phyloP scores from a whole-genome alignment of 768 basidiomycete species.

The Epithele typhae region DNA sequence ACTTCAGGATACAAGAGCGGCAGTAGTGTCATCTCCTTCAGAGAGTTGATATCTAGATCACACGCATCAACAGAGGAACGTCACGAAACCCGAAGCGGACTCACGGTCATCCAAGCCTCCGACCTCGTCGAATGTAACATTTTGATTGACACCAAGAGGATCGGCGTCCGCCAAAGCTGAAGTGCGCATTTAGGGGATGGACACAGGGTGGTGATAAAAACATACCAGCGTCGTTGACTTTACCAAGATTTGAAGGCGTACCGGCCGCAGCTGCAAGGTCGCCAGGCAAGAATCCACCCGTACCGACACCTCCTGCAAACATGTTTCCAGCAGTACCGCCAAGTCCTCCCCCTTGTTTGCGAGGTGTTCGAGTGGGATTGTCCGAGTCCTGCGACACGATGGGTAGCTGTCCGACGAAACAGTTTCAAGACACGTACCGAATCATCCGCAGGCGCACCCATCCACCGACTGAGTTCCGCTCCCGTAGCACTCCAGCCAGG shows the following conservation, averaged over 20 bases:
- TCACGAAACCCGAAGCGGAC: slow-evolving; percentile 29
- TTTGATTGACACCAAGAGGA: slow-evolving; percentile 88
- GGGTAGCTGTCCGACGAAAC: neutral
- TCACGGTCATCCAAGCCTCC: slow-evolving; percentile 93
- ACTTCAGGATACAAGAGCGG: slow-evolving; percentile 96
- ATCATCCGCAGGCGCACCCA: slow-evolving; percentile 70
- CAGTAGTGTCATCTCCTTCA: slow-evolving; percentile 98
- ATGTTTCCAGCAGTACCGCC: slow-evolving; percentile 44
- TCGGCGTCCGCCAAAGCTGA: slow-evolving; percentile 90
- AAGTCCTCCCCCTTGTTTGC: slow-evolving; percentile 55
- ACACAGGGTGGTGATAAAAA: slow-evolving; percentile 13
- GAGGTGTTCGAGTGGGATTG: slow-evolving; percentile 57
- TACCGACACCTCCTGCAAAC: slow-evolving; percentile 44
- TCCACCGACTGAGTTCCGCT: slow-evolving; percentile 72
- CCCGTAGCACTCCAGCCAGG: slow-evolving; percentile 79
- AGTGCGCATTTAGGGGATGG: slow-evolving; percentile 9
- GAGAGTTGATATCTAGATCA: slow-evolving; percentile 78
- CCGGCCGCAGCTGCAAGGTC: slow-evolving; percentile 66
- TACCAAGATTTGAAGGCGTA: slow-evolving; percentile 82
- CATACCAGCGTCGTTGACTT: slow-evolving; percentile 73
- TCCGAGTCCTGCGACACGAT: slow-evolving; percentile 61
- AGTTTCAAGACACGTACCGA: slow-evolving; percentile 37
- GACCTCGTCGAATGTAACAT: slow-evolving; percentile 94
- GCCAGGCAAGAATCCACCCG: slow-evolving; percentile 52
- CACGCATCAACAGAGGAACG: neutral